Conservation (phyloP, 768 basidiomycete genomes). For the Leccinellum rugosiceps region DNA sequence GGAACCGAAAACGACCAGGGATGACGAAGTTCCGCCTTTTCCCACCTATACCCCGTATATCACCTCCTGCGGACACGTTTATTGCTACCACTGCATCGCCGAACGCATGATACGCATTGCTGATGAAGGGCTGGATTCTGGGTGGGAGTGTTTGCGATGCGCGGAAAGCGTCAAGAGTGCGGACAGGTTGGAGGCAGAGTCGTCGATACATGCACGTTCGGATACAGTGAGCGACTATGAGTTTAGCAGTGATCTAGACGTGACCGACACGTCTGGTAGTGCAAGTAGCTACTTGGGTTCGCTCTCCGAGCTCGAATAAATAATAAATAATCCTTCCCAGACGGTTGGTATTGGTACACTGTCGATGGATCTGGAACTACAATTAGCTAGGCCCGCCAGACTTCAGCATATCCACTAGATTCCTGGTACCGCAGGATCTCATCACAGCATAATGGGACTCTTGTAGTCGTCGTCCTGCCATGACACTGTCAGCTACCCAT, state of each 20-base stretch:
- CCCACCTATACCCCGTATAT: constrained; percentile 82
- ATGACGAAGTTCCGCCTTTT: constrained; percentile 45
- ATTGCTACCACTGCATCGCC: constrained; percentile 92
- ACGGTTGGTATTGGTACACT: constrained; percentile 10
- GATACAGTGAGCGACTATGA: constrained; percentile 52
- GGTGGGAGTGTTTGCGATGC: constrained; percentile 87
- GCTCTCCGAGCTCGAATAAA: constrained; percentile 23
- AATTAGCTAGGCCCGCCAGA: constrained; percentile 14
- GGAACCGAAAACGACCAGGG: constrained; percentile 13
- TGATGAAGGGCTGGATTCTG: constrained; percentile 52
- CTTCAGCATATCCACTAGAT: constrained; percentile 39
- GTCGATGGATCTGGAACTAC: not conserved
- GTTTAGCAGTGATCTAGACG: constrained; percentile 47
- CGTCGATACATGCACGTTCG: constrained; percentile 18
- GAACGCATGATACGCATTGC: constrained; percentile 74
- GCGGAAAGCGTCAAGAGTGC: constrained; percentile 60
- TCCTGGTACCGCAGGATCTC: constrained; percentile 36
- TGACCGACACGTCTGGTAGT: constrained; percentile 56
- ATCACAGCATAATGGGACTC: constrained; percentile 60
- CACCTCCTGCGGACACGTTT: constrained; percentile 79
- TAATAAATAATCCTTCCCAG: not conserved
- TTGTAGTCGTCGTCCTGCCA: constrained; percentile 51
- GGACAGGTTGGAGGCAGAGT: constrained; percentile 47
- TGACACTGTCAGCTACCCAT: constrained; percentile 71
- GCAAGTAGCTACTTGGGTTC: constrained; percentile 37